Conservation (phyloP, 495 filamentous ascomycete genomes). For the Hypoxylon cercidicola region DNA sequence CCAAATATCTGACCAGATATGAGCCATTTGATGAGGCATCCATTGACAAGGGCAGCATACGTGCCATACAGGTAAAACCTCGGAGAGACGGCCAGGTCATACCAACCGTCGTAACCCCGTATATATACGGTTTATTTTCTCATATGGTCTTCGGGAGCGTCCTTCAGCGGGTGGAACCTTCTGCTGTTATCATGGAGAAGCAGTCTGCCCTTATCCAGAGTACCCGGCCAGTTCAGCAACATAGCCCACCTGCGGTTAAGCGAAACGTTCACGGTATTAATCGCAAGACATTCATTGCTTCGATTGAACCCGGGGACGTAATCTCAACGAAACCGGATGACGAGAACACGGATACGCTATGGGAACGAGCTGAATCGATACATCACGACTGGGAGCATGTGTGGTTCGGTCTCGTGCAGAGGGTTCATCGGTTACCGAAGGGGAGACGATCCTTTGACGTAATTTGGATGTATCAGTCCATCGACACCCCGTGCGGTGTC, state of each 20-base stretch:
- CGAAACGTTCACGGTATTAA: slow-evolving; percentile 8
- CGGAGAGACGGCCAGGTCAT: slow-evolving; percentile 25
- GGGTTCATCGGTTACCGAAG: slow-evolving; percentile 48
- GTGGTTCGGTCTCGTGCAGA: slow-evolving; percentile 77
- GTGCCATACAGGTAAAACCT: background rate
- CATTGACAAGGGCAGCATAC: background rate
- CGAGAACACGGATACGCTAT: slow-evolving; percentile 54
- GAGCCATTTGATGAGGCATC: background rate
- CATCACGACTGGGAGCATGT: slow-evolving; percentile 51
- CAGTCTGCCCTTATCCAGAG: slow-evolving; percentile 22
- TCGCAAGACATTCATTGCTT: slow-evolving; percentile 20
- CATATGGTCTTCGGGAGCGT: slow-evolving; percentile 67
- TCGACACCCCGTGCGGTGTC: slow-evolving; percentile 71
- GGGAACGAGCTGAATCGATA: slow-evolving; percentile 59
- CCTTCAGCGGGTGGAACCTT: slow-evolving; percentile 45
- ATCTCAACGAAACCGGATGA: slow-evolving; percentile 56
- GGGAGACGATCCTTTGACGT: slow-evolving; percentile 63
- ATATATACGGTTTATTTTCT: slow-evolving; percentile 70
- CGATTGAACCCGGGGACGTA: slow-evolving; percentile 52
- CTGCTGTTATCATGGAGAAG: slow-evolving; percentile 11
- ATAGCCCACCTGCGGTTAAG: slow-evolving; percentile 17
- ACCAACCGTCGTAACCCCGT: slow-evolving; percentile 74
- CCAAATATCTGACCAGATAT: slow-evolving; percentile 27
- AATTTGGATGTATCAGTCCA: slow-evolving; percentile 76
- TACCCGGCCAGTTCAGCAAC: slow-evolving; percentile 11